Evolutionary conservation across 2,329 filamentous ascomycete species (phyloP).

Genomic region (Arachnopeziza araneosa): DNA sequence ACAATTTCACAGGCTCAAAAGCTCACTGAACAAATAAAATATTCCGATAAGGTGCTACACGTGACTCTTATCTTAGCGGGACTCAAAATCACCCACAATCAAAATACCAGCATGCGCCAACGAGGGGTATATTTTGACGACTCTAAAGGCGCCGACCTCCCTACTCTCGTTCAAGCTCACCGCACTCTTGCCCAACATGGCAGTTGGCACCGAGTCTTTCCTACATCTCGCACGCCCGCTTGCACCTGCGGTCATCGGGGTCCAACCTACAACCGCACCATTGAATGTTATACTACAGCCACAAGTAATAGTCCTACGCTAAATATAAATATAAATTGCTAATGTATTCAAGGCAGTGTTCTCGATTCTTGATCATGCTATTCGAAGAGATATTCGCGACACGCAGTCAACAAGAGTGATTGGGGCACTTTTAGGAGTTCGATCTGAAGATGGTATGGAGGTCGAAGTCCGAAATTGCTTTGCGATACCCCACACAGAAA

Average conservation of each 20-base stretch:
- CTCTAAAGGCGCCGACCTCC: constrained; percentile 6
- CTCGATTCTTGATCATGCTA: constrained; percentile 86
- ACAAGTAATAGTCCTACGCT: constrained; percentile 57
- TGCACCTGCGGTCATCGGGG: constrained; percentile 72
- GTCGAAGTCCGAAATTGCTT: constrained; percentile 96
- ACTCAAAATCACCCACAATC: constrained; percentile 4
- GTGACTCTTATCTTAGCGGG: constrained; percentile 10
- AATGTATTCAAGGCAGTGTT: constrained; percentile 53
- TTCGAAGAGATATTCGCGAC: constrained; percentile 59
- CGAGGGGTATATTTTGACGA: constrained; percentile 17
- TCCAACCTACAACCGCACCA: constrained; percentile 82
- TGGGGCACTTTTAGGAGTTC: constrained; percentile 85
- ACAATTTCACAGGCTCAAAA: background rate
- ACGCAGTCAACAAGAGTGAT: constrained; percentile 93
- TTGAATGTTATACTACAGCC: constrained; percentile 93
- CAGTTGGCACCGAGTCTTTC: constrained; percentile 71
- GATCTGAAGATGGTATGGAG: constrained; percentile 94
- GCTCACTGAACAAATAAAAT: background rate
- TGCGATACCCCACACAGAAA: constrained; percentile 97
- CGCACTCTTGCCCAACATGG: constrained; percentile 59
- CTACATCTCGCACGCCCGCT: constrained; percentile 91
- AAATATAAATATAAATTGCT: constrained; percentile 8
- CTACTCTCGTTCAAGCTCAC: constrained; percentile 8
- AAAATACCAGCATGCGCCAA: constrained; percentile 6
- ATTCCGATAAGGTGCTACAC: background rate